A percentile compares a stretch with the other conserved stretches of the same genome.
These are phyloP conservation scores for Salix exigua DNA, from an alignment of 345 rosid genomes.

Conservation along the genomic window DNA sequence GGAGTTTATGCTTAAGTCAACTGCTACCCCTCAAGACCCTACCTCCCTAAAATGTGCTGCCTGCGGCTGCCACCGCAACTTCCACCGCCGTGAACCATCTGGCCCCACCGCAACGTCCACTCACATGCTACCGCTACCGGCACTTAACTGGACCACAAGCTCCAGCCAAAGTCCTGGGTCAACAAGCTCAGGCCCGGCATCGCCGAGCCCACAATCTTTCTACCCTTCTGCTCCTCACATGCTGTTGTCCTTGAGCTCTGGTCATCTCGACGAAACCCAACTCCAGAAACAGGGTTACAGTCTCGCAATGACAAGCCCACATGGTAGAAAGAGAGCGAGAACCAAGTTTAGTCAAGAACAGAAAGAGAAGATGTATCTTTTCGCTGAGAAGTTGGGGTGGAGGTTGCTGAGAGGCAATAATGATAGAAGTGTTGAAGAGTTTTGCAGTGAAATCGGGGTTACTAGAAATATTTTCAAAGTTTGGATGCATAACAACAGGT, in stretches of 20 bases:
- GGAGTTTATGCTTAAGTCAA: conserved; percentile 62
- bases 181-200: conserved; percentile 35
- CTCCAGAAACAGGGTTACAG: conserved; percentile 2
- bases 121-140: conserved; percentile 1
- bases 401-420: conserved; percentile 48
- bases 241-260: conserved; percentile 51
- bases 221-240: conserved; percentile 62
- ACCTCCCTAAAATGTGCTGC: conserved; percentile 67
- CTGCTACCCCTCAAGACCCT: conserved; percentile 37
- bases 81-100: conserved; percentile 66
- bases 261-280: conserved; percentile 32
- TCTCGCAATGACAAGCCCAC: conserved; percentile 20
- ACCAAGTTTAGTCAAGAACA: conserved; percentile 67
- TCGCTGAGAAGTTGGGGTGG: conserved; percentile 78
- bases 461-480: conserved; percentile 68
- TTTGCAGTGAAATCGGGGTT: conserved; percentile 62
- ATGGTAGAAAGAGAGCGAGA: conserved; percentile 51
- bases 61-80: conserved; percentile 91
- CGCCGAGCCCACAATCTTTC: conserved; percentile 59
- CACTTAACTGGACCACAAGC: conserved; percentile 30
- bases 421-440: conserved; percentile 43
- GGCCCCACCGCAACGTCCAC: conserved; percentile 10
- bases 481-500: conserved; percentile 84
- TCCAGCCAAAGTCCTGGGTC: conserved; percentile 33
- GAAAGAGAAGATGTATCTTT: conserved; percentile 57